Conservation (phyloP, 805 yeast species). For the Ogataea methylovora region DNA sequence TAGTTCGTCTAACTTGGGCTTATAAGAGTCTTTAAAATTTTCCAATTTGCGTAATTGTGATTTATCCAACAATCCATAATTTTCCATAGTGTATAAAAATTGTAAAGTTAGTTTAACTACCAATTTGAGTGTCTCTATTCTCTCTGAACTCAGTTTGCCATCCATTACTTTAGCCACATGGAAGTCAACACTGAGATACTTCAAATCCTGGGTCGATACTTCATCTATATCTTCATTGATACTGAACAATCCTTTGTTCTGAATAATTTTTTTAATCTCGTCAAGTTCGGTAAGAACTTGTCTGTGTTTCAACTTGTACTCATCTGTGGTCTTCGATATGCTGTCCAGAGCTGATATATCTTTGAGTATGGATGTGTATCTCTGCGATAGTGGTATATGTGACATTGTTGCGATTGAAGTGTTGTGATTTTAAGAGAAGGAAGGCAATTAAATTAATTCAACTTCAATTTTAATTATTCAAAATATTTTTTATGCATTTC, state of each 20-base stretch:
- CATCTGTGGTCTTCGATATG: too few species aligned
- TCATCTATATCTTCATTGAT: constrained; percentile 67
- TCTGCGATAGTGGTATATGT: too few species aligned
- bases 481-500: too few species aligned
- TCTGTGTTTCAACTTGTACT: too few species aligned
- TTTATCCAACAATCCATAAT: constrained; percentile 34
- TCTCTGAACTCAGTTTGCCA: constrained; percentile 16
- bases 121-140: constrained; percentile 27
- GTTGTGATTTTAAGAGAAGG: too few species aligned
- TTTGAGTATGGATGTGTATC: too few species aligned
- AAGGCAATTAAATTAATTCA: too few species aligned
- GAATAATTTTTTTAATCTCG: constrained; percentile 32
- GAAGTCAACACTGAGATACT: constrained; percentile 52
- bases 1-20: constrained; percentile 35
- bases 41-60: constrained; percentile 31
- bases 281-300: too few species aligned
- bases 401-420: too few species aligned
- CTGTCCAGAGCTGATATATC: too few species aligned
- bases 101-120: constrained; percentile 37
- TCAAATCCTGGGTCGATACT: constrained; percentile 53
- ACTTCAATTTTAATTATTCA: too few species aligned
- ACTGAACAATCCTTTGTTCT: constrained; percentile 55
- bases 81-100: constrained; percentile 36
- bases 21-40: constrained; percentile 29
- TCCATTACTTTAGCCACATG: constrained; percentile 41